Evolutionary conservation across 139 green algal species (phyloP).

Genomic region (Limnomonas spitsbergensis): DNA sequence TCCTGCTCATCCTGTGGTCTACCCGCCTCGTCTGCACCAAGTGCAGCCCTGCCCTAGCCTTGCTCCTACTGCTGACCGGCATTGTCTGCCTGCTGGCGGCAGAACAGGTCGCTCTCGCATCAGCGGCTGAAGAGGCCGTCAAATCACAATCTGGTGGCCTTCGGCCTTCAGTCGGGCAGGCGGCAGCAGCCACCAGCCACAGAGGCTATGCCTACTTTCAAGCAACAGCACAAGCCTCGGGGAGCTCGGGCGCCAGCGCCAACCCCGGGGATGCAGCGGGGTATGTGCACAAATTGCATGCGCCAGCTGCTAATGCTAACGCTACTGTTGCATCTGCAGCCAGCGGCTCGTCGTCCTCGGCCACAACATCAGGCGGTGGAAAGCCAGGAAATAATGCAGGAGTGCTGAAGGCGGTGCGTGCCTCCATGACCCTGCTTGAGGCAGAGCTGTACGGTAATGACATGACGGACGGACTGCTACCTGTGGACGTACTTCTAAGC

Average conservation of each 20-base stretch:
- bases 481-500: conserved; percentile 1
- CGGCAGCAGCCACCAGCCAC: too few species aligned
- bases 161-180: too few species aligned
- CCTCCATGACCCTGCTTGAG: conserved; percentile 8
- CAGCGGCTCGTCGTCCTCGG: background rate
- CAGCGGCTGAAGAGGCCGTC: too few species aligned
- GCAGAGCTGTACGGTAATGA: conserved; percentile 12
- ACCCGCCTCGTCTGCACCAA: background rate
- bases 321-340: background rate
- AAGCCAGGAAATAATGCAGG: too few species aligned
- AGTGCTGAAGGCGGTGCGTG: background rate
- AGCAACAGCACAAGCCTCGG: too few species aligned
- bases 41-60: background rate
- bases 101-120: background rate
- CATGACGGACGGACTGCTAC: conserved; percentile 4
- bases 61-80: background rate
- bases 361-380: background rate
- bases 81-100: background rate
- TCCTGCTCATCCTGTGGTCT: background rate
- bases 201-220: too few species aligned
- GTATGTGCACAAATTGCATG: too few species aligned
- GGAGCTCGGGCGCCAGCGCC: too few species aligned
- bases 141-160: too few species aligned
- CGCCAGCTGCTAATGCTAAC: too few species aligned
- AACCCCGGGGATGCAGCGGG: too few species aligned